Conservation (phyloP, 768 basidiomycete genomes). For the Scleroderma bovista region DNA sequence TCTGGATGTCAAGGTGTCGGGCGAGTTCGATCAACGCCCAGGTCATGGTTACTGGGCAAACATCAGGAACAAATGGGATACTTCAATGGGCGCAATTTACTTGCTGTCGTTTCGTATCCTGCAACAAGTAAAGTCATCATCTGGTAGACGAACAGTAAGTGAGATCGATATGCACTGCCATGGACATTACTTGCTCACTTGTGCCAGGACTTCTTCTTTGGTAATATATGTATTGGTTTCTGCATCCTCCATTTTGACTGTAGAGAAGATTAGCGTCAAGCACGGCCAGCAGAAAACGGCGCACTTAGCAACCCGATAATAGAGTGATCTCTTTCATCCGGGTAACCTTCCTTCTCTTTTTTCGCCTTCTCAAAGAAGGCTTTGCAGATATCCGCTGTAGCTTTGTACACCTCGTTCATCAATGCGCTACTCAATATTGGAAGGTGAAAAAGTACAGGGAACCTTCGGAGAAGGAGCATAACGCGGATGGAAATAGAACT, state of each 20-base stretch:
- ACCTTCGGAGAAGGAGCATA: slow-evolving; percentile 19
- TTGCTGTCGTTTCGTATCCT: slow-evolving; percentile 50
- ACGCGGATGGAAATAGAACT: slow-evolving; percentile 5
- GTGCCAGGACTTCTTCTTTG: neutral
- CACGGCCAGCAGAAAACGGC: neutral
- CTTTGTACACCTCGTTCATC: slow-evolving; percentile 20
- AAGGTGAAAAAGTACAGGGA: slow-evolving; percentile 28
- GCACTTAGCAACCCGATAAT: slow-evolving; percentile 35
- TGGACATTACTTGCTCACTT: neutral
- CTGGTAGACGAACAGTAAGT: neutral
- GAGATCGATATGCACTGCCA: too few relatives aligned
- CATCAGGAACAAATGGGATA: neutral
- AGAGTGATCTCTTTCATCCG: slow-evolving; percentile 30
- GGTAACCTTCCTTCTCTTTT: slow-evolving; percentile 27
- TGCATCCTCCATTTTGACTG: neutral
- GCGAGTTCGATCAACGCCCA: slow-evolving; percentile 58
- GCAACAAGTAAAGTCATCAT: slow-evolving; percentile 6
- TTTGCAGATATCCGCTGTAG: slow-evolving; percentile 30
- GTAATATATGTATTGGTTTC: neutral
- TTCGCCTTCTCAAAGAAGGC: slow-evolving; percentile 27
- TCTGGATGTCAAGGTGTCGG: slow-evolving; percentile 39
- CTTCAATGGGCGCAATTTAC: slow-evolving; percentile 6
- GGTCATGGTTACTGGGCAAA: neutral
- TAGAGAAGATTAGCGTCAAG: neutral
- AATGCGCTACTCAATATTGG: slow-evolving; percentile 26